Conservation (phyloP, 257 asterid species). For the Fraxinus quadrangulata region DNA sequence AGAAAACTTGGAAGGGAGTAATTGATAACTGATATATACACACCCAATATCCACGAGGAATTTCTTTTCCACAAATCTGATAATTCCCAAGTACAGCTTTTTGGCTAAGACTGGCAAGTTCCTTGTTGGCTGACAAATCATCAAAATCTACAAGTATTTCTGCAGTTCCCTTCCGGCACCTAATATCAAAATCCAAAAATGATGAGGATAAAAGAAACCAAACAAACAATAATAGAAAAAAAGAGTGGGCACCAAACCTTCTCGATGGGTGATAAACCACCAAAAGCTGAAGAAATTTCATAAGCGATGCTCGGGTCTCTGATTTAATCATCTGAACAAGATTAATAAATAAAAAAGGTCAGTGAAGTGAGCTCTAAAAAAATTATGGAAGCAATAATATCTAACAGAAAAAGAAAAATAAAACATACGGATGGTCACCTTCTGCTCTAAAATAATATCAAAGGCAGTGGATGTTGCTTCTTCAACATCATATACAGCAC, state of each 20-base stretch:
- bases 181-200: conserved; percentile 32
- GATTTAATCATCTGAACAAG: conserved; percentile 74
- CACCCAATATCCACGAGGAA: conserved; percentile 99
- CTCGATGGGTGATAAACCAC: conserved; percentile 95
- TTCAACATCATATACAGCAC: conserved; percentile 86
- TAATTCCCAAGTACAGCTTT: conserved; percentile 45
- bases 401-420: conserved; percentile 13
- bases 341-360: conserved; percentile 18
- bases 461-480: conserved; percentile 87
- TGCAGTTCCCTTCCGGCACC: conserved; percentile 97
- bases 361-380: neutral
- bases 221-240: conserved; percentile 2
- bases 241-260: conserved; percentile 46
- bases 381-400: conserved; percentile 8
- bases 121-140: conserved; percentile 44
- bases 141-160: conserved; percentile 86
- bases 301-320: conserved; percentile 63
- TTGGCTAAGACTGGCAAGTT: conserved; percentile 39
- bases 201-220: conserved; percentile 15
- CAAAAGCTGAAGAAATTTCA: conserved; percentile 82
- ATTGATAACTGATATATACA: conserved; percentile 32
- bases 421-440: conserved; percentile 45
- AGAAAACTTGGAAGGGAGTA: conserved; percentile 7
- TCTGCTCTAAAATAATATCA: conserved; percentile 67
- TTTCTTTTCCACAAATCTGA: conserved; percentile 84